Evolutionary conservation across 1,139 yeast genomes (phyloP).

Genomic region (Kurtzmaniella quercitrusa): DNA sequence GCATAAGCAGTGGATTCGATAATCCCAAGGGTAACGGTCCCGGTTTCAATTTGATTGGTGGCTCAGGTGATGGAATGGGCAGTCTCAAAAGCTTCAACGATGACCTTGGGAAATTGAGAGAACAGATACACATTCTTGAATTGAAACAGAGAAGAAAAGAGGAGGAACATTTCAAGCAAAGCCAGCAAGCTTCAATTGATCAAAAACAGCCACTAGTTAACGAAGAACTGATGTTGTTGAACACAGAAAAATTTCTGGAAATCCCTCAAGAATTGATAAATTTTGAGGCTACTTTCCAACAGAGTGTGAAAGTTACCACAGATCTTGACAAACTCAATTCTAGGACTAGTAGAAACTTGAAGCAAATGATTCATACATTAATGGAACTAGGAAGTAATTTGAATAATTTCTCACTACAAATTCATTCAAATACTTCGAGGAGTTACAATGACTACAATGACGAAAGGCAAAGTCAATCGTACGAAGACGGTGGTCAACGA

Average conservation of each 20-base stretch:
- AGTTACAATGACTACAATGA: slow-evolving; percentile 1
- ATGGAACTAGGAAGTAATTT: slow-evolving; percentile 46
- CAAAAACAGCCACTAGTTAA: neutral
- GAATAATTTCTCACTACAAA: slow-evolving; percentile 43
- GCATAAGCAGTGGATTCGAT: slow-evolving; percentile 19
- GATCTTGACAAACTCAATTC: slow-evolving; percentile 34
- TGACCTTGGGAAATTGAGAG: slow-evolving; percentile 31
- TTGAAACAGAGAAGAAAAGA: slow-evolving; percentile 15
- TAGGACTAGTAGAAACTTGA: slow-evolving; percentile 27
- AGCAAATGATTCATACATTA: slow-evolving; percentile 24
- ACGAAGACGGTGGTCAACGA: neutral
- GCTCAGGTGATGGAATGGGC: slow-evolving; percentile 29
- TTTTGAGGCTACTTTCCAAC: slow-evolving; percentile 33
- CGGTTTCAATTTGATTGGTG: slow-evolving; percentile 20
- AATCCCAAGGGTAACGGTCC: neutral
- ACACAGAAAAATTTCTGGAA: slow-evolving; percentile 15
- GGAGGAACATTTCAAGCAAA: slow-evolving; percentile 4
- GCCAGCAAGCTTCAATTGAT: neutral
- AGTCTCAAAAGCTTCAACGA: slow-evolving; percentile 32
- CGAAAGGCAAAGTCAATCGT: neutral
- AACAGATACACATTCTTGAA: slow-evolving; percentile 32
- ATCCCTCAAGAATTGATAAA: slow-evolving; percentile 32
- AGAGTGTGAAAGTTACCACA: slow-evolving; percentile 27
- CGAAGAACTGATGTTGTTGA: neutral
- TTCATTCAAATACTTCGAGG: slow-evolving; percentile 15